These are phyloP conservation scores for Leccinum truebloodii DNA, from an alignment of 768 basidiomycete genomes.

Conservation along the genomic window DNA sequence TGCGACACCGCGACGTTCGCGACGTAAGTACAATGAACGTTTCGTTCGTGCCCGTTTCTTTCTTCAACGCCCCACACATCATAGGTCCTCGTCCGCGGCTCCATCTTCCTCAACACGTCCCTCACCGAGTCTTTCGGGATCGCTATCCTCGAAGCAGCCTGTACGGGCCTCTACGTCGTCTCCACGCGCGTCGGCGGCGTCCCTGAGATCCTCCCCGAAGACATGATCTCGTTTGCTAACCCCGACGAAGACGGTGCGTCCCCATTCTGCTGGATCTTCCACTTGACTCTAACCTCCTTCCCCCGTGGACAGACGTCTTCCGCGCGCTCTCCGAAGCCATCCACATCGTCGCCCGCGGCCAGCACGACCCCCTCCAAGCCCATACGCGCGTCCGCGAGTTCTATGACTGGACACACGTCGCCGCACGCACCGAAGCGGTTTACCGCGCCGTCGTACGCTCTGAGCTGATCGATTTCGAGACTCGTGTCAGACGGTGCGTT, in stretches of 20 bases:
- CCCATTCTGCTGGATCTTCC: not conserved
- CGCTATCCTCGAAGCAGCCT: slow-evolving; percentile 96
- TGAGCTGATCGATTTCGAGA: slow-evolving; percentile 68
- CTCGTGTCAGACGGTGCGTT: slow-evolving; percentile 71
- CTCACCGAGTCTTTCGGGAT: slow-evolving; percentile 97
- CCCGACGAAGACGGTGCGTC: slow-evolving; percentile 89
- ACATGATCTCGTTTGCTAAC: slow-evolving; percentile 94
- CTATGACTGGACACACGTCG: slow-evolving; percentile 85
- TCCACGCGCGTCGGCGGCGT: slow-evolving; percentile 94
- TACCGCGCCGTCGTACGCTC: slow-evolving; percentile 69
- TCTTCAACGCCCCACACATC: not conserved
- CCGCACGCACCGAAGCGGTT: slow-evolving; percentile 79
- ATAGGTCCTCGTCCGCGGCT: slow-evolving; percentile 84
- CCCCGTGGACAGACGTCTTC: slow-evolving; percentile 64
- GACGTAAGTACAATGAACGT: slow-evolving; percentile 47
- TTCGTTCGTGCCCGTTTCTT: fast-evolving
- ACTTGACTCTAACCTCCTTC: not conserved
- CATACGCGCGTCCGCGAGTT: slow-evolving; percentile 79
- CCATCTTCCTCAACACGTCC: slow-evolving; percentile 94
- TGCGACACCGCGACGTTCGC: slow-evolving; percentile 81
- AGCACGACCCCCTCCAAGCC: slow-evolving; percentile 73
- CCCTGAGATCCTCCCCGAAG: slow-evolving; percentile 89
- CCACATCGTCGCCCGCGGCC: slow-evolving; percentile 58
- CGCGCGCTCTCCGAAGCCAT: slow-evolving; percentile 84
- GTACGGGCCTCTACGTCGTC: slow-evolving; percentile 91